Percentiles rank a stretch among this genome's conserved stretches.
Conservation (phyloP, 78 protist species). For the Bigelowiella natans region DNA sequence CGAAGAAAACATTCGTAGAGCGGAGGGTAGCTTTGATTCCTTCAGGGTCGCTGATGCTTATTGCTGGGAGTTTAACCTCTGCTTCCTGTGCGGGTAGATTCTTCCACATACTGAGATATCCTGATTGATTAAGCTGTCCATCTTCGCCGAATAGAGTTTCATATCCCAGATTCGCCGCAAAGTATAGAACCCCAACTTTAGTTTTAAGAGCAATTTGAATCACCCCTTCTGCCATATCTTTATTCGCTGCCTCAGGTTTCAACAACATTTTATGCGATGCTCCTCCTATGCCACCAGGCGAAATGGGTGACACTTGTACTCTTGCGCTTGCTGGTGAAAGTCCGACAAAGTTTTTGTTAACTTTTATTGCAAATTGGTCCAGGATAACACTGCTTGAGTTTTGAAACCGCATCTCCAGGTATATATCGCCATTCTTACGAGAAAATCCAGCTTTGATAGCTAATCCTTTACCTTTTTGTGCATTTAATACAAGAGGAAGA, state of each 20-base stretch:
- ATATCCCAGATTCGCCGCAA: not conserved
- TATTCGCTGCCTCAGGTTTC: not conserved
- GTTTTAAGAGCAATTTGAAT: slow-evolving; percentile 55
- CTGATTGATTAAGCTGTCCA: not conserved
- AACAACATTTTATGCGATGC: not conserved
- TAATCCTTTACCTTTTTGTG: slow-evolving; percentile 12
- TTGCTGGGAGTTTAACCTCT: not conserved
- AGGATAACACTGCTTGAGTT: not conserved
- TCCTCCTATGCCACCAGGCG: not conserved
- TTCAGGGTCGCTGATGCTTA: not conserved
- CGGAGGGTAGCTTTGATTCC: not conserved
- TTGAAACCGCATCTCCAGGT: not conserved
- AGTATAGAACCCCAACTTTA: slow-evolving; percentile 46
- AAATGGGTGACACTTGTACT: not conserved
- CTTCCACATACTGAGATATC: not conserved
- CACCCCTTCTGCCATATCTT: not conserved
- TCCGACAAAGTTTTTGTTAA: slow-evolving; percentile 28
- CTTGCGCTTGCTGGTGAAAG: not conserved
- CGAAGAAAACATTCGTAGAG: not conserved
- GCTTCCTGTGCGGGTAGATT: not conserved
- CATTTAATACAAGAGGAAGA: not conserved
- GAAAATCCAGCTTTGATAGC: not conserved
- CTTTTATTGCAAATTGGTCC: slow-evolving; percentile 10
- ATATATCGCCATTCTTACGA: not conserved
- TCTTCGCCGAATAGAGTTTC: slow-evolving; percentile 13